phyloP scores from a whole-genome alignment of 2,329 filamentous ascomycete species.

The Domatiomyces catenatus region DNA sequence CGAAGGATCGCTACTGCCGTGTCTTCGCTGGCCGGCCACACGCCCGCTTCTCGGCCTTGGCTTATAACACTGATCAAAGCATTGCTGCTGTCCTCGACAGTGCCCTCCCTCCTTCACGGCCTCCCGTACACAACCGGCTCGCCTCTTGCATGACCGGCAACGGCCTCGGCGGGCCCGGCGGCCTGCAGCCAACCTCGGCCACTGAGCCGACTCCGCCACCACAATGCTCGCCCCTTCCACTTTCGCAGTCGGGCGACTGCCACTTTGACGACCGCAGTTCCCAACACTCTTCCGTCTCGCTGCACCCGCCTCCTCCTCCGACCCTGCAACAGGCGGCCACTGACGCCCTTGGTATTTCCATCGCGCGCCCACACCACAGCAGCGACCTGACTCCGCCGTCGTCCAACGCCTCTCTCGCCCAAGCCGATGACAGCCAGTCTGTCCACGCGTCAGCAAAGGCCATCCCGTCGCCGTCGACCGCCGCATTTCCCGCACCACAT shows the following conservation, averaged over 20 bases:
- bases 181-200: neutral
- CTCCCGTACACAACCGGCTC: neutral
- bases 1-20: neutral
- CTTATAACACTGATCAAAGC: neutral
- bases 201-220: neutral
- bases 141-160: neutral
- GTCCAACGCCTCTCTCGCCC: slow-evolving; percentile 7
- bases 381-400: slow-evolving; percentile 9
- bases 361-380: slow-evolving; percentile 2
- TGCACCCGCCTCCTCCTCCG: neutral
- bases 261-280: slow-evolving; percentile 1
- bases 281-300: slow-evolving; percentile 1
- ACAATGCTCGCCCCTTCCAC: neutral
- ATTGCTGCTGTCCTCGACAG: neutral
- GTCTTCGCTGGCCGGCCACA: no score
- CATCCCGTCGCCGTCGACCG: neutral
- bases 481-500: neutral
- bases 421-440: neutral
- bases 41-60: neutral
- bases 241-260: neutral
- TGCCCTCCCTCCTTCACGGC: neutral
- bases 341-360: slow-evolving; percentile 3
- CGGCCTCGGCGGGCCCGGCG: no score
- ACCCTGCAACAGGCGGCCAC: slow-evolving; percentile 7
- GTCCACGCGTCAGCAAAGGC: neutral